phyloP scores from a whole-genome alignment of 1,284 basidiomycete genomes.

The Ceratobasidium sp. region DNA sequence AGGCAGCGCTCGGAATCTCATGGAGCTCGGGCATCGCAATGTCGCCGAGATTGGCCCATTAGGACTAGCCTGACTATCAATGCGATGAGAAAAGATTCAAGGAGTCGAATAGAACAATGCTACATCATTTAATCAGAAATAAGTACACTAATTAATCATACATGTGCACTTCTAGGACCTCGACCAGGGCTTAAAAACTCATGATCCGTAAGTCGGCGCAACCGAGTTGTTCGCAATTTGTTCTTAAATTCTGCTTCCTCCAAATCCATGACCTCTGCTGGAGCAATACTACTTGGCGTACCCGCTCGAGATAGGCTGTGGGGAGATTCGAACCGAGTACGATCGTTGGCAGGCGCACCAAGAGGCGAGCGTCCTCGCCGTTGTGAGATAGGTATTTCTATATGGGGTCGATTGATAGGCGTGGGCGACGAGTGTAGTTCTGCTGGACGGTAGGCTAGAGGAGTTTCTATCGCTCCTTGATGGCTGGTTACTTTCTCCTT shows the following conservation, averaged over 20 bases:
- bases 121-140: background rate
- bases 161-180: background rate
- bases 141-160: background rate
- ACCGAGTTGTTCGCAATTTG: conserved; percentile 1
- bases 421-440: background rate
- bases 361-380: background rate
- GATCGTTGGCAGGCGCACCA: background rate
- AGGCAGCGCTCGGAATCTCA: too few species aligned
- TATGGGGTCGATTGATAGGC: background rate
- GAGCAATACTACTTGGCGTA: background rate
- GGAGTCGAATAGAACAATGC: too few species aligned
- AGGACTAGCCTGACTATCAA: too few species aligned
- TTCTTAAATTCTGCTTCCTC: background rate
- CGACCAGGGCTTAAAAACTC: background rate
- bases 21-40: too few species aligned
- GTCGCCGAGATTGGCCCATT: too few species aligned
- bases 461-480: background rate
- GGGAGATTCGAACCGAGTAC: background rate
- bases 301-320: conserved; percentile 2
- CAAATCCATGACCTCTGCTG: background rate
- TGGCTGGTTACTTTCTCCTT: background rate
- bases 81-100: too few species aligned
- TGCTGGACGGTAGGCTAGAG: background rate
- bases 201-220: conserved; percentile 18
- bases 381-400: background rate